Conservation (phyloP, 139 green algal genomes). For the Nannochloris sp. region DNA sequence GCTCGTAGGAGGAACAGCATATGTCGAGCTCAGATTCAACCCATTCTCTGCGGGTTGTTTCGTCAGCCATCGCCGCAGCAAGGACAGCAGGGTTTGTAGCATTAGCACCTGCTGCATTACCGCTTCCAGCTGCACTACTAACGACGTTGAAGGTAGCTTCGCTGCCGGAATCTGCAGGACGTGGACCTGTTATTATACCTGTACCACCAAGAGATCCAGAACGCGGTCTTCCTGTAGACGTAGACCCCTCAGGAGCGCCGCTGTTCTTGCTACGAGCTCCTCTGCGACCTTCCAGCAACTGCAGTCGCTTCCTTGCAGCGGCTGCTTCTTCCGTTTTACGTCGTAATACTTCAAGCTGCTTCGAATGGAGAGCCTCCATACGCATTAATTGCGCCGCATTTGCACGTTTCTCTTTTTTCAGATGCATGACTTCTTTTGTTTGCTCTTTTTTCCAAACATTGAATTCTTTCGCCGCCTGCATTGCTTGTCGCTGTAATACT, state of each 20-base stretch:
- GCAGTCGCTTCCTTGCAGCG: constrained; percentile 59
- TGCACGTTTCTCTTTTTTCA: constrained; percentile 40
- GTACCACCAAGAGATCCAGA: too few relatives aligned
- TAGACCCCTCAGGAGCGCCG: not conserved
- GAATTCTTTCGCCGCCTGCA: constrained; percentile 43
- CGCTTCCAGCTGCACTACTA: too few relatives aligned
- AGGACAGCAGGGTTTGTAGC: not conserved
- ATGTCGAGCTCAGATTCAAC: constrained; percentile 71
- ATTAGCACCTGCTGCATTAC: not conserved
- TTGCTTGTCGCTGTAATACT: constrained; percentile 40
- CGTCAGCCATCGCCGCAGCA: constrained; percentile 28
- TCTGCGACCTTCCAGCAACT: constrained; percentile 24
- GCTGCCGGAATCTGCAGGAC: too few relatives aligned
- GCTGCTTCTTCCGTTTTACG: constrained; percentile 88
- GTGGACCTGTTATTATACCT: too few relatives aligned
- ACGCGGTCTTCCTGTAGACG: not conserved
- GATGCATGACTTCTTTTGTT: constrained; percentile 61
- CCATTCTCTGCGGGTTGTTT: constrained; percentile 59
- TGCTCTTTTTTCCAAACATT: constrained; percentile 34
- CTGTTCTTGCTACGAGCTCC: not conserved
- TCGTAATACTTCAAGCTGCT: constrained; percentile 82
- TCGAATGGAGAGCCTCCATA: constrained; percentile 55
- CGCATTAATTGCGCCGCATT: constrained; percentile 49
- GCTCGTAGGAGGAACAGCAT: constrained; percentile 38
- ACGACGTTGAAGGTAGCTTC: too few relatives aligned